A percentile compares a stretch with the other conserved stretches of the same genome.
Conservation (phyloP, 257 asterid genomes). For the Anisodus tanguticus region DNA sequence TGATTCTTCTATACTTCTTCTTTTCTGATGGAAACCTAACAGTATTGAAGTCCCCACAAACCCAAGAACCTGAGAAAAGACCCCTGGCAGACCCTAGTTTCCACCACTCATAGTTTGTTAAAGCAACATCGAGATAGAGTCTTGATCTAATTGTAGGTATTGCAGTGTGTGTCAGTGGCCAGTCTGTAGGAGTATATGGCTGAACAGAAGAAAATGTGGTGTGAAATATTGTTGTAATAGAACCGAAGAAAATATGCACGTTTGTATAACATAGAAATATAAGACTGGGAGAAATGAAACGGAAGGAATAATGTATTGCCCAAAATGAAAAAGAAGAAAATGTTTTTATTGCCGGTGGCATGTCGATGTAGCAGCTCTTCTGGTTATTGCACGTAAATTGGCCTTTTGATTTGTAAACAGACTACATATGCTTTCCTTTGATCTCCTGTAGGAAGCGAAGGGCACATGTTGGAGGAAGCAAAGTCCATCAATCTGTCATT, state of each 20-base stretch:
- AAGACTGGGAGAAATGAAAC: background rate
- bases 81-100: background rate
- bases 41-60: no score
- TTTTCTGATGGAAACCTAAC: no score
- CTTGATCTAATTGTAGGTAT: background rate
- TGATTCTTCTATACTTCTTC: no score
- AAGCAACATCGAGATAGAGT: background rate
- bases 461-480: conserved; percentile 98
- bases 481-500: conserved; percentile 95
- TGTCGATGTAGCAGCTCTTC: conserved; percentile 13
- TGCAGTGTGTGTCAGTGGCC: background rate
- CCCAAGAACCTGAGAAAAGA: no score
- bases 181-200: conserved; percentile 23
- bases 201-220: background rate
- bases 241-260: background rate
- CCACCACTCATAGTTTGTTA: background rate
- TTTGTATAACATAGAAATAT: background rate
- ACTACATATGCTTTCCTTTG: background rate
- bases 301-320: background rate
- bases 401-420: background rate
- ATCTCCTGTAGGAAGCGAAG: conserved; percentile 89
- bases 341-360: background rate
- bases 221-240: background rate
- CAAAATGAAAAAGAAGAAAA: background rate
- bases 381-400: background rate